Percentiles rank a stretch among this genome's conserved stretches.
These are phyloP conservation scores for Suhomyces wounanorum DNA, from an alignment of 1,139 yeast genomes.

Conservation along the genomic window DNA sequence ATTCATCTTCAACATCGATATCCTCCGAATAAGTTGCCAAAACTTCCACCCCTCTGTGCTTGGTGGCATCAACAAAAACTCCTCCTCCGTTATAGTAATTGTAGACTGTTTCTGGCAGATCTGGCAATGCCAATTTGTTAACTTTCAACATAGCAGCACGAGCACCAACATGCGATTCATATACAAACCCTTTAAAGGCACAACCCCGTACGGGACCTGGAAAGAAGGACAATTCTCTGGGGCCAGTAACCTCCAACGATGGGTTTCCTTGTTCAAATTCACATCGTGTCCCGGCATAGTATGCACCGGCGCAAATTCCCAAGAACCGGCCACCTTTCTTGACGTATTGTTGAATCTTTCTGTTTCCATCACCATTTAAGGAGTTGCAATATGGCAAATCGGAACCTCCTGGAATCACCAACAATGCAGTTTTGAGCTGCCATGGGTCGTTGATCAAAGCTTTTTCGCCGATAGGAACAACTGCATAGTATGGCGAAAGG, in stretches of 20 bases:
- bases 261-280: conserved; percentile 83
- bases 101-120: conserved; percentile 24
- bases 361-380: conserved; percentile 70
- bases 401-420: conserved; percentile 96
- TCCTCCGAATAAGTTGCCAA: conserved; percentile 64
- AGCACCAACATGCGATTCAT: conserved; percentile 77
- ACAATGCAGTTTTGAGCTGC: conserved; percentile 72
- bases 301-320: conserved; percentile 98
- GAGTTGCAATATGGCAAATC: conserved; percentile 80
- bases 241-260: conserved; percentile 76
- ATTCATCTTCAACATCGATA: conserved; percentile 37
- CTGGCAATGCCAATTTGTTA: conserved; percentile 28
- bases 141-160: conserved; percentile 54
- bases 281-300: conserved; percentile 71
- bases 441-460: conserved; percentile 83
- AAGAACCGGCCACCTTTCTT: conserved; percentile 76
- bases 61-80: conserved; percentile 73
- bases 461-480: conserved; percentile 64
- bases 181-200: conserved; percentile 77
- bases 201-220: conserved; percentile 85
- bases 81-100: conserved; percentile 88
- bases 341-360: conserved; percentile 62
- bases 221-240: conserved; percentile 75
- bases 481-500: conserved; percentile 89
- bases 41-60: conserved; percentile 60